Base-by-base conservation (phyloP, 352 stramenopile genomes). In the Globisporangium polare region DNA sequence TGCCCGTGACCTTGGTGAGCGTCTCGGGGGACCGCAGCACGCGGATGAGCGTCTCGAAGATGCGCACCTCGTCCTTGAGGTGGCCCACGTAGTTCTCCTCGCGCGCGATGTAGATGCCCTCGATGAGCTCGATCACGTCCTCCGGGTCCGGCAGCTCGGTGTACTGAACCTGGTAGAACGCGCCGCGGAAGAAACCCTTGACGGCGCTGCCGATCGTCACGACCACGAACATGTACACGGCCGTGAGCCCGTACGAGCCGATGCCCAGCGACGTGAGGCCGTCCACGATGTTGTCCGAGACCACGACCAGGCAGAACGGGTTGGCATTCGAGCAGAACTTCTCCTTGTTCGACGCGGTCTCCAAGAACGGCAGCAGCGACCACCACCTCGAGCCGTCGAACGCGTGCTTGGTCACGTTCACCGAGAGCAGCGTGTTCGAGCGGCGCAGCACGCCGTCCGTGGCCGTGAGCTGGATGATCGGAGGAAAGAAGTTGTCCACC, bases 41-140 rank as follows among this genome's bases (percentile, higher is more conserved):
- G 29, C 87, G 83, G 43, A 96, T 76, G 41, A 96, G 74, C 29
- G 86, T 95, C 68, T 96, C 87, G 60, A 96, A 96, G 50, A 96
- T 87, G 5, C 86, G 77, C 3, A 94, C 82, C 75, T 96, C 87
- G 58, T 96, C 87, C 53, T 94, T 94, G 18, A 96, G 52, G 66
- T 96, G 87, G 5, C 87, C 87, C 24, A 96, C 80, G 51, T 96
- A 96, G 8, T 86, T 75, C 63, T 94, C 85, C 9, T 83, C 67
- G 26, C 87, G 74, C 37, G 86, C 87, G 43, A 96, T 94, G 71
- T 96, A 96, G 56, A 96, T 91, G 22, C 87, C 87, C 64, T 96
- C 85, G 9, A 94, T 80, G 35, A 96, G 78, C 68, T 96, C 87
- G 37, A 96, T 65, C 42, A 96, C 79, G 52, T 94, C 85, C 17